These are phyloP conservation scores for Aleurites moluccanus DNA, from an alignment of 441 rosid genomes.

Conservation along the genomic window DNA sequence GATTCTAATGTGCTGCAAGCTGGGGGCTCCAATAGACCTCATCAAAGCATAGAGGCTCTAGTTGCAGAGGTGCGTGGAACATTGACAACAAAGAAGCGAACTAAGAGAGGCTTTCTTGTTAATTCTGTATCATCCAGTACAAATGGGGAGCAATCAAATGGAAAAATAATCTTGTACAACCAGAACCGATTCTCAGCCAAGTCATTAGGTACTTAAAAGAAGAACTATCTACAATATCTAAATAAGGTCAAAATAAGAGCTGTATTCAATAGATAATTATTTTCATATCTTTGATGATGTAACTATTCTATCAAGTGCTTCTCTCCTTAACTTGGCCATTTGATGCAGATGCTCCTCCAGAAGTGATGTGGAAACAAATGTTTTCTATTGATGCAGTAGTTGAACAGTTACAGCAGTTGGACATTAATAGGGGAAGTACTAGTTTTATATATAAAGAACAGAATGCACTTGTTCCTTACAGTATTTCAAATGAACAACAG, in stretches of 20 bases:
- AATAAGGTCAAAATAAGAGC: neutral
- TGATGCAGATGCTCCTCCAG: constrained; percentile 51
- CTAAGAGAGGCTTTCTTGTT: constrained; percentile 34
- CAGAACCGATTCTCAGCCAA: constrained; percentile 32
- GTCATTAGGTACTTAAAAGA: constrained; percentile 44
- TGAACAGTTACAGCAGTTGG: constrained; percentile 42
- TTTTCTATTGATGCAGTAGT: constrained; percentile 44
- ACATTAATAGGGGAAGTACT: constrained; percentile 39
- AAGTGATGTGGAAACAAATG: constrained; percentile 27
- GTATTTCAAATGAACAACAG: constrained; percentile 31
- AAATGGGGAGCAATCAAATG: constrained; percentile 36
- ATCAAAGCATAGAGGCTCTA: constrained; percentile 35
- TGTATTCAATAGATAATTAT: neutral
- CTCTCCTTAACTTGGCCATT: constrained; percentile 24
- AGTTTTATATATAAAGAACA: constrained; percentile 30
- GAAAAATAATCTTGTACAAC: constrained; percentile 36
- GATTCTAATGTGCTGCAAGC: constrained; percentile 27
- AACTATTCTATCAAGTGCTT: constrained; percentile 12
- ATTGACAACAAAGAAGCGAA: constrained; percentile 51
- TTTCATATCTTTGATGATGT: constrained; percentile 8
- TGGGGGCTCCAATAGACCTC: constrained; percentile 28
- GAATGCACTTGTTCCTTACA: constrained; percentile 55
- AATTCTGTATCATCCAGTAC: constrained; percentile 30
- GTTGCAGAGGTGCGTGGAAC: constrained; percentile 39
- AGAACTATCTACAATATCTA: constrained; percentile 6